phyloP scores from a whole-genome alignment of 108 stramenopile genomes.

The Nannochloropsis gaditana region DNA sequence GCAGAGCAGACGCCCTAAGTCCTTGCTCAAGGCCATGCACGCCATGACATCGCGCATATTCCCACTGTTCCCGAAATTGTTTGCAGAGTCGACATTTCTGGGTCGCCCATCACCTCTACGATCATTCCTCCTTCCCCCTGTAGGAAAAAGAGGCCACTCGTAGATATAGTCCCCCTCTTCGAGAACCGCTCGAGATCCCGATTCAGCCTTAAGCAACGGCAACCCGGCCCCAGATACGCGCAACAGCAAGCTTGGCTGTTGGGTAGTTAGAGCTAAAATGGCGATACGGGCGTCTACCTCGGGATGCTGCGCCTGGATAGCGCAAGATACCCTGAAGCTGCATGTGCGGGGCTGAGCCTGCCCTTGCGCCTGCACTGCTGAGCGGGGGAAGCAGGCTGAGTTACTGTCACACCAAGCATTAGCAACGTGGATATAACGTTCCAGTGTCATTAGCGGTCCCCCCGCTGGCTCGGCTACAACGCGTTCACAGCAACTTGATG shows the following conservation, averaged over 20 bases:
- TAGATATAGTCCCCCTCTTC: conserved; percentile 18
- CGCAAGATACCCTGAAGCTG: conserved; percentile 8
- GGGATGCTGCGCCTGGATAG: conserved; percentile 11
- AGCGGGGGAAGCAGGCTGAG: not conserved
- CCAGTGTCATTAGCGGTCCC: not conserved
- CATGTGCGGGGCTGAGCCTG: not conserved
- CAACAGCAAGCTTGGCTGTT: not conserved
- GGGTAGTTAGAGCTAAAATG: not conserved
- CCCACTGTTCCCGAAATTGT: no score
- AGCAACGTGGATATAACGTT: not conserved
- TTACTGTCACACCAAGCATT: conserved; percentile 17
- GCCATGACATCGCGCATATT: not conserved
- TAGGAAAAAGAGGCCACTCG: conserved; percentile 15
- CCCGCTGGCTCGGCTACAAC: no score
- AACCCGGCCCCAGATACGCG: not conserved
- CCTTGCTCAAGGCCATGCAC: not conserved
- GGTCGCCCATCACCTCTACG: not conserved
- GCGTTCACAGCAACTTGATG: not conserved
- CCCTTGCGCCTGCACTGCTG: not conserved
- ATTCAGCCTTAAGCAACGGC: not conserved
- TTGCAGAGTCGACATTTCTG: no score
- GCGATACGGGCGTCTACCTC: conserved; percentile 2
- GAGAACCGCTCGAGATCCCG: not conserved
- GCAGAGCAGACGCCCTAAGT: conserved; percentile 16
- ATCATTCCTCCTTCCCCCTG: not conserved